These are phyloP conservation scores for Saturnispora besseyi DNA, from an alignment of 805 yeast species.

Conservation along the genomic window DNA sequence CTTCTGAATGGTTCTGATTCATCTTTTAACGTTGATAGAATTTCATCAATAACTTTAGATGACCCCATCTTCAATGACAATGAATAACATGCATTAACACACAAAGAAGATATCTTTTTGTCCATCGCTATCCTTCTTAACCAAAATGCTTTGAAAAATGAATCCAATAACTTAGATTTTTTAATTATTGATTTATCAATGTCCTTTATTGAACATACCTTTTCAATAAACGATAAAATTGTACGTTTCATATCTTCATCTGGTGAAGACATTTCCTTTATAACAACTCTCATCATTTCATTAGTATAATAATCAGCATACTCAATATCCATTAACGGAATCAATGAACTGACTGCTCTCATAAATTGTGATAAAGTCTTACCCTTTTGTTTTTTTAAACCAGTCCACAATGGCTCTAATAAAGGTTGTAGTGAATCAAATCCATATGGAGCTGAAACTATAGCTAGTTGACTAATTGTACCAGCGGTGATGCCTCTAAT, in stretches of 20 bases:
- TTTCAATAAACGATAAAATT: slow-evolving; percentile 58
- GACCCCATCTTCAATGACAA: slow-evolving; percentile 64
- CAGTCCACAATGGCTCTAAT: slow-evolving; percentile 73
- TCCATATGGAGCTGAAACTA: slow-evolving; percentile 79
- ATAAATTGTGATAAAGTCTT: slow-evolving; percentile 65
- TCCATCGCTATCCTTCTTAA: slow-evolving; percentile 71
- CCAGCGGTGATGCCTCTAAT: slow-evolving; percentile 65
- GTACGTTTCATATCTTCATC: slow-evolving; percentile 82
- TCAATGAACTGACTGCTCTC: slow-evolving; percentile 66
- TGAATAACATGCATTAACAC: slow-evolving; percentile 62
- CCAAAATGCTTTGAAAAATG: slow-evolving; percentile 73
- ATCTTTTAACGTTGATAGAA: slow-evolving; percentile 60
- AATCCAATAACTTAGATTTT: slow-evolving; percentile 41
- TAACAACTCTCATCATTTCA: slow-evolving; percentile 58
- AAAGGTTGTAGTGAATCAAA: slow-evolving; percentile 74
- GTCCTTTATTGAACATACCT: slow-evolving; percentile 53
- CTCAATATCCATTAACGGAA: slow-evolving; percentile 83
- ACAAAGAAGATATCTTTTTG: slow-evolving; percentile 44
- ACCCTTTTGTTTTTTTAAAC: slow-evolving; percentile 70
- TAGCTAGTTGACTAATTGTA: slow-evolving; percentile 69
- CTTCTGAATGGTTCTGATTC: slow-evolving; percentile 71
- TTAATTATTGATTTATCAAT: slow-evolving; percentile 42
- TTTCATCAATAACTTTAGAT: slow-evolving; percentile 45
- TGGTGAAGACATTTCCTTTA: slow-evolving; percentile 68
- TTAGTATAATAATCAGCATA: slow-evolving; percentile 69